Evolutionary conservation across 805 yeast genomes (phyloP).

Genomic region (Sugiyamaella marilandica): DNA sequence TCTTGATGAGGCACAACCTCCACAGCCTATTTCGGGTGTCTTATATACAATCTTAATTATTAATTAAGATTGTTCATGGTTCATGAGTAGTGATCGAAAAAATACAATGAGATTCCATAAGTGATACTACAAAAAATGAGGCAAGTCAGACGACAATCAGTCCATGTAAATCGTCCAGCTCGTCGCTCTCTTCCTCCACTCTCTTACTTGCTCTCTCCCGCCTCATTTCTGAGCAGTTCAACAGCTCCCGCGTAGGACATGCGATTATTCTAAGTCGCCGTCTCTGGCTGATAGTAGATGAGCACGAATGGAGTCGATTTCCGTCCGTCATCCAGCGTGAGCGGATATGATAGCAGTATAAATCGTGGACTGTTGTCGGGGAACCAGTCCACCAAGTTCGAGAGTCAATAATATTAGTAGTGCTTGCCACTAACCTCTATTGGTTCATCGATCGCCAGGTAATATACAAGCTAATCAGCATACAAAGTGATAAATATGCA

Average conservation of each 20-base stretch:
- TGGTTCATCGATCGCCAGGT: too few relatives aligned
- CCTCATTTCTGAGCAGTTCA: slow-evolving; percentile 69
- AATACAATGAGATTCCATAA: too few relatives aligned
- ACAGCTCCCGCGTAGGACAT: slow-evolving; percentile 92
- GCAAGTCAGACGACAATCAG: slow-evolving; percentile 7
- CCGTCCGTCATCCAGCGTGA: slow-evolving; percentile 65
- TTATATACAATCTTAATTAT: too few relatives aligned
- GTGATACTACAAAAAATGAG: not conserved
- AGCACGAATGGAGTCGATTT: slow-evolving; percentile 68
- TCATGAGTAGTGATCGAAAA: too few relatives aligned
- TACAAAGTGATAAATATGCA: too few relatives aligned
- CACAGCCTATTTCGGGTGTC: too few relatives aligned
- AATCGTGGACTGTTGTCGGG: slow-evolving; percentile 79
- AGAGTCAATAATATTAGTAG: too few relatives aligned
- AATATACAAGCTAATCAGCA: too few relatives aligned
- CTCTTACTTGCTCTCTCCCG: slow-evolving; percentile 61
- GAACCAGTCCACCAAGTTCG: slow-evolving; percentile 70
- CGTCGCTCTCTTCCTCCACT: slow-evolving; percentile 58
- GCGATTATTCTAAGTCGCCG: slow-evolving; percentile 72
- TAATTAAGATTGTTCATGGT: too few relatives aligned
- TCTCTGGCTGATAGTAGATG: slow-evolving; percentile 84
- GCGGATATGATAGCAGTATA: slow-evolving; percentile 71
- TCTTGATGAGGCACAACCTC: too few relatives aligned
- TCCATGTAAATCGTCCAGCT: slow-evolving; percentile 54
- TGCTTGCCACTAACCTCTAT: too few relatives aligned